Conservation (phyloP, 2,329 filamentous ascomycete genomes). For the Pseudocercospora musae region DNA sequence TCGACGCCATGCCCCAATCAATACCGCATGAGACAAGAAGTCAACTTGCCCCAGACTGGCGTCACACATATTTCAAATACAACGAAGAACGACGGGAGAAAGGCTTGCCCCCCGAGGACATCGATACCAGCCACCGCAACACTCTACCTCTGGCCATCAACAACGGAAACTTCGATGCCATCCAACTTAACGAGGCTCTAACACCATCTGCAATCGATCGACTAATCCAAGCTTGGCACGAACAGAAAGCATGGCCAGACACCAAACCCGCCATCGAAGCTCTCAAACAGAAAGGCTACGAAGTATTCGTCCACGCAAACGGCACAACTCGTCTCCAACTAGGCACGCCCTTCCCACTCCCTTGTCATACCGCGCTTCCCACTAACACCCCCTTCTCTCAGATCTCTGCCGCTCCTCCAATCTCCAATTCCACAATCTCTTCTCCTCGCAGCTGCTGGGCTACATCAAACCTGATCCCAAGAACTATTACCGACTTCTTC, state of each 20-base stretch:
- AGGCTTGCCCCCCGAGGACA: conserved; percentile 45
- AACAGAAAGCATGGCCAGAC: conserved; percentile 52
- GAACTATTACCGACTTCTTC: conserved; percentile 47
- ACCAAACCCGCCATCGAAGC: conserved; percentile 43
- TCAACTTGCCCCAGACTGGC: conserved; percentile 51
- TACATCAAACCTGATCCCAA: conserved; percentile 49
- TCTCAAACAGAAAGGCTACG: conserved; percentile 33
- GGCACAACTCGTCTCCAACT: conserved; percentile 55
- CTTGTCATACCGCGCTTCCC: conserved; percentile 48
- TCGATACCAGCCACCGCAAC: conserved; percentile 50
- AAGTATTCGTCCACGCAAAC: conserved; percentile 53
- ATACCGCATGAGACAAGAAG: conserved; percentile 14
- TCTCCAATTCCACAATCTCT: conserved; percentile 51
- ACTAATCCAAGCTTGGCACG: conserved; percentile 44
- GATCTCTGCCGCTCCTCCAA: conserved; percentile 50
- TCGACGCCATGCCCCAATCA: conserved; percentile 5
- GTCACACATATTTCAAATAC: conserved; percentile 49
- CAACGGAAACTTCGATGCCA: neutral
- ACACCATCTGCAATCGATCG: conserved; percentile 3
- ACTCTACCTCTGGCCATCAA: conserved; percentile 42
- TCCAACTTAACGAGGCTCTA: neutral
- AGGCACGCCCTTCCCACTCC: neutral
- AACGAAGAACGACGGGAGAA: conserved; percentile 40
- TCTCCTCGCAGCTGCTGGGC: conserved; percentile 52
- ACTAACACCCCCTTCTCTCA: conserved; percentile 40